Percentiles rank a stretch among this genome's conserved stretches.
Conservation (phyloP, 495 filamentous ascomycete species). For the Beverwykella pulmonaria region DNA sequence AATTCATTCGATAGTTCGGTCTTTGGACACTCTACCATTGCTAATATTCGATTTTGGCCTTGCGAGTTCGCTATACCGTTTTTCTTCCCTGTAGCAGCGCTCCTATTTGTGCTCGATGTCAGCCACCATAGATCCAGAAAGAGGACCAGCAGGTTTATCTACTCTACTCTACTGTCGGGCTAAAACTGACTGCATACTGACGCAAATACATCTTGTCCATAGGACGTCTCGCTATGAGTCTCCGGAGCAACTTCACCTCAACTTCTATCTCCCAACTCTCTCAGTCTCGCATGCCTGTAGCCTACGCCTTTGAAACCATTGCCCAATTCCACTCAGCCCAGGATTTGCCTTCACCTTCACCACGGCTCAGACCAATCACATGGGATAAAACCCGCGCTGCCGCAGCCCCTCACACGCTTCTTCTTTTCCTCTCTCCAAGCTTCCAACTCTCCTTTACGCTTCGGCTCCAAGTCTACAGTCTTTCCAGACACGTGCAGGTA, state of each 20-base stretch:
- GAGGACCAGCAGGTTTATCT: too few relatives aligned
- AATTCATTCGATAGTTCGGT: background rate
- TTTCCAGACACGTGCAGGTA: background rate
- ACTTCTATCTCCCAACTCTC: background rate
- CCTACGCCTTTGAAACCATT: background rate
- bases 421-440: background rate
- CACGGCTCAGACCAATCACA: background rate
- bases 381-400: background rate
- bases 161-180: too few relatives aligned
- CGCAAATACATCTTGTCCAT: too few relatives aligned
- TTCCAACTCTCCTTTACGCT: background rate
- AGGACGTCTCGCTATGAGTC: background rate
- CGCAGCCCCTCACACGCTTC: background rate
- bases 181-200: too few relatives aligned
- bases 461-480: background rate
- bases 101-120: too few relatives aligned
- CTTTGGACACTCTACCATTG: background rate
- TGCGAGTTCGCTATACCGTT: background rate
- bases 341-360: constrained; percentile 1
- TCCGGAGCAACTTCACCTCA: background rate
- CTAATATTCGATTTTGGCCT: background rate
- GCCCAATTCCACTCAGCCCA: background rate
- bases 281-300: background rate
- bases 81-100: too few relatives aligned
- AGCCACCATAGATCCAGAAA: too few relatives aligned